Percentiles rank a stretch among this genome's conserved stretches.
Evolutionary conservation across 768 basidiomycete species (phyloP).

Genomic region (Dioszegia hungarica): DNA sequence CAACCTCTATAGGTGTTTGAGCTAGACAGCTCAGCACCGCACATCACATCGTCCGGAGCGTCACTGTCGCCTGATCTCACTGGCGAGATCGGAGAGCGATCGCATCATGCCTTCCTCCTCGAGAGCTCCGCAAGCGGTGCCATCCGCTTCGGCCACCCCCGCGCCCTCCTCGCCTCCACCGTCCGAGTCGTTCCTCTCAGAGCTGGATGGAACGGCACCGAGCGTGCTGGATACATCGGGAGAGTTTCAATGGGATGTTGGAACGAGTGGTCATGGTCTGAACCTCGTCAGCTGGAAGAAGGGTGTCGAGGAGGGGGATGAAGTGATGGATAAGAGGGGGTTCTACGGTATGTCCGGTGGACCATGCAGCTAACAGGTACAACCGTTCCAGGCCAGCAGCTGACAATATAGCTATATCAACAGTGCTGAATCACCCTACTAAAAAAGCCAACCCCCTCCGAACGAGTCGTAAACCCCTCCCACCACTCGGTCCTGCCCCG

Average conservation of each 20-base stretch:
- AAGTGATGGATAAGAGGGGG: conserved; percentile 57
- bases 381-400: no score
- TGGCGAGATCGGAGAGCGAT: no score
- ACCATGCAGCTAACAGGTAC: no score
- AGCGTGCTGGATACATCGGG: conserved; percentile 23
- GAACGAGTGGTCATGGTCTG: conserved; percentile 25
- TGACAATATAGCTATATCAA: conserved; percentile 69
- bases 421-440: conserved; percentile 84
- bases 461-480: conserved; percentile 66
- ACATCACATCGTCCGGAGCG: no score
- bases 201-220: conserved; percentile 38
- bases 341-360: conserved; percentile 66
- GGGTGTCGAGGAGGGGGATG: conserved; percentile 33
- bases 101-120: conserved; percentile 10
- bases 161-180: conserved; percentile 33
- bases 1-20: no score
- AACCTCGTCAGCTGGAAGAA: conserved; percentile 47
- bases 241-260: conserved; percentile 18
- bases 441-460: conserved; percentile 80
- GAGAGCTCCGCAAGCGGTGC: conserved; percentile 8
- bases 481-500: conserved; percentile 59
- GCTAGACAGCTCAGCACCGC: no score
- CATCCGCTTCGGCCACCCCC: conserved; percentile 29
- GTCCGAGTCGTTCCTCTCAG: conserved; percentile 39
- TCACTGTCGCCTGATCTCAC: no score